A percentile compares a stretch with the other conserved stretches of the same genome.
Conservation (phyloP, 2,329 filamentous ascomycete species). For the Microdochium bolleyi region DNA sequence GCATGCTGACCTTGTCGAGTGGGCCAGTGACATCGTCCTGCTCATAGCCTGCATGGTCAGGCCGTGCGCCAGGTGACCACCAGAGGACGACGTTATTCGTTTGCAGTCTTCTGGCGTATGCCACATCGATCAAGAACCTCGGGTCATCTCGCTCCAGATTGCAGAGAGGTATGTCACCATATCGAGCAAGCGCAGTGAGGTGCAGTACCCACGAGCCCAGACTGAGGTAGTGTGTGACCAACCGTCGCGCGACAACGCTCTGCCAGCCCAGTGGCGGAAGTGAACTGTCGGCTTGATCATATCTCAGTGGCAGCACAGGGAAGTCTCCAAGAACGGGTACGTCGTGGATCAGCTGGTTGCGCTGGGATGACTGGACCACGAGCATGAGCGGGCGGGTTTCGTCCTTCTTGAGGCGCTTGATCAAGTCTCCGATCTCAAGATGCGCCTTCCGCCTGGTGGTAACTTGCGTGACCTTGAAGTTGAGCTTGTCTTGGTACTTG, state of each 20-base stretch:
- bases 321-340: constrained; percentile 78
- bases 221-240: constrained; percentile 85
- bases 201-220: constrained; percentile 91
- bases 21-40: constrained; percentile 79
- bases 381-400: constrained; percentile 74
- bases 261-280: constrained; percentile 94
- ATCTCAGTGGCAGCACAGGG: constrained; percentile 72
- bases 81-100: constrained; percentile 90
- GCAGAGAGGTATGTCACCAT: constrained; percentile 90
- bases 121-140: constrained; percentile 88
- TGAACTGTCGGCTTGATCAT: constrained; percentile 77
- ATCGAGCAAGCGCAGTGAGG: constrained; percentile 77
- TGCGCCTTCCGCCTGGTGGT: constrained; percentile 85
- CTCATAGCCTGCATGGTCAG: constrained; percentile 94
- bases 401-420: constrained; percentile 87
- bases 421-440: constrained; percentile 76
- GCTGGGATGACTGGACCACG: constrained; percentile 85
- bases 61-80: constrained; percentile 84
- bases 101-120: constrained; percentile 84
- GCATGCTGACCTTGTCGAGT: constrained; percentile 85
- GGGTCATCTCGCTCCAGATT: constrained; percentile 94
- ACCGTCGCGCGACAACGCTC: constrained; percentile 72
- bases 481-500: constrained; percentile 76
- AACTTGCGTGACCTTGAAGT: constrained; percentile 80
- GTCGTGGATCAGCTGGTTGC: constrained; percentile 72